Evolutionary conservation across 1,284 basidiomycete genomes (phyloP).

Genomic region (Rhodotorula sp.): DNA sequence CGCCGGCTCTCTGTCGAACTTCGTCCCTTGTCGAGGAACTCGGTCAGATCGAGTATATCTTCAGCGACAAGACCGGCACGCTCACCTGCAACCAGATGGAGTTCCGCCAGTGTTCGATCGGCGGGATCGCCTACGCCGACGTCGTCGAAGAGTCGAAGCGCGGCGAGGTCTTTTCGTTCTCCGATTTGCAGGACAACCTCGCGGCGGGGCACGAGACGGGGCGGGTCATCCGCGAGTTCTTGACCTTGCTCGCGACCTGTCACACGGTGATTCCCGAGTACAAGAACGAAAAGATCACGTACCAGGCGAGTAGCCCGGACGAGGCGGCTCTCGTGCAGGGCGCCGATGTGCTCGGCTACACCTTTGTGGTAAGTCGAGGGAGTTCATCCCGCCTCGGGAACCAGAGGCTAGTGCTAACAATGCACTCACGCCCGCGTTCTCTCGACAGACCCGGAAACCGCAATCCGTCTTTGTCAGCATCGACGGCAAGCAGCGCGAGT

Average conservation of each 20-base stretch:
- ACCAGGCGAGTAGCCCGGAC: slow-evolving; percentile 96
- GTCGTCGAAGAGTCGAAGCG: slow-evolving; percentile 78
- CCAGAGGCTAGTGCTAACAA: background rate
- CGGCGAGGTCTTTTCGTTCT: slow-evolving; percentile 54
- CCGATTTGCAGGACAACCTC: slow-evolving; percentile 50
- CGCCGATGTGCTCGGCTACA: slow-evolving; percentile 87
- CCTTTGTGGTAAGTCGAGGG: slow-evolving; percentile 72
- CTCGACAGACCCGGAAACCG: slow-evolving; percentile 84
- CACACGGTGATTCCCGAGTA: slow-evolving; percentile 99
- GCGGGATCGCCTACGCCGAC: slow-evolving; percentile 85
- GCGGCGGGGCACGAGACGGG: slow-evolving; percentile 52
- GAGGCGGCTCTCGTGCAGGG: slow-evolving; percentile 95
- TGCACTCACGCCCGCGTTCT: too few relatives aligned
- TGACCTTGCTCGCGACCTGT: slow-evolving; percentile 89
- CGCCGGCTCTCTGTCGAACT: slow-evolving; percentile 92
- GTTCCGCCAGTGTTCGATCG: slow-evolving; percentile 87
- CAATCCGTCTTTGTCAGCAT: slow-evolving; percentile 89
- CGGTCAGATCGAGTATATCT: slow-evolving; percentile 98
- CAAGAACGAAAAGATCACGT: slow-evolving; percentile 67
- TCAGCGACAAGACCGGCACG: slow-evolving; percentile 98
- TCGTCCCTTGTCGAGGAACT: slow-evolving; percentile 97
- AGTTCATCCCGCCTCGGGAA: background rate
- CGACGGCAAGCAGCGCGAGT: slow-evolving; percentile 71
- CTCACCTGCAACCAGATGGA: slow-evolving; percentile 97
- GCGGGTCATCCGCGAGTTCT: slow-evolving; percentile 73